phyloP scores from a whole-genome alignment of 176 grass and related monocot genomes.

The Musa troglodytarum region DNA sequence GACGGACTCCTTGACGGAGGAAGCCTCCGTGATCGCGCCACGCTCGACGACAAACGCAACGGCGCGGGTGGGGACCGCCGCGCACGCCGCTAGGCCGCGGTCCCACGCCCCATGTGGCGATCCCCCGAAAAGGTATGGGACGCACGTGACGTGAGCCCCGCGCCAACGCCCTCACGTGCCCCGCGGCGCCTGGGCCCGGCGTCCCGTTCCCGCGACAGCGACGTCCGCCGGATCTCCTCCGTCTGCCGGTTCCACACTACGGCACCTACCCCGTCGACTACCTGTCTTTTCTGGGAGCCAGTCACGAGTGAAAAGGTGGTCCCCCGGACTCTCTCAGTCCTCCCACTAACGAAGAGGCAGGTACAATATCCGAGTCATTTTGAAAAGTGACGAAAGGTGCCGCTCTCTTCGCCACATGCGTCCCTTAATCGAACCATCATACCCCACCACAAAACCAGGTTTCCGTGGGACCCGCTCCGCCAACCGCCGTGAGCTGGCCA shows the following conservation, averaged over 20 bases:
- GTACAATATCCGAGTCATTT: too few species aligned
- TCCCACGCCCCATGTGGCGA: not conserved
- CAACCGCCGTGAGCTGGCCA: not conserved
- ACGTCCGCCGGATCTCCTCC: not conserved
- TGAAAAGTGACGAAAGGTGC: too few species aligned
- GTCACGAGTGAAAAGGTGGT: too few species aligned
- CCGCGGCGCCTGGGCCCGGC: too few species aligned
- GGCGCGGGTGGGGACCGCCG: not conserved
- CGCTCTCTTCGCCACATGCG: not conserved
- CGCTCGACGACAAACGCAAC: too few species aligned
- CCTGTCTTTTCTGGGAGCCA: too few species aligned
- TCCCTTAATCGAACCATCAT: not conserved
- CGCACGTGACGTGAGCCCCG: not conserved
- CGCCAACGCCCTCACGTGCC: too few species aligned
- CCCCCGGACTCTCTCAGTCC: too few species aligned
- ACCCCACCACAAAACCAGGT: not conserved
- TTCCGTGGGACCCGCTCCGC: not conserved
- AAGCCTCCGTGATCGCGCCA: not conserved
- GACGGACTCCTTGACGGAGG: not conserved
- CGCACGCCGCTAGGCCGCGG: not conserved
- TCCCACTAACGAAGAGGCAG: too few species aligned
- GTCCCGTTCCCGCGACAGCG: too few species aligned
- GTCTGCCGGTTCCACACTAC: too few species aligned
- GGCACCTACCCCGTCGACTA: rapidly evolving
- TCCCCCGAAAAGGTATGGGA: not conserved